These are phyloP conservation scores for Caryopteris hybrid DNA, from an alignment of 305 asterid genomes.

Conservation along the genomic window DNA sequence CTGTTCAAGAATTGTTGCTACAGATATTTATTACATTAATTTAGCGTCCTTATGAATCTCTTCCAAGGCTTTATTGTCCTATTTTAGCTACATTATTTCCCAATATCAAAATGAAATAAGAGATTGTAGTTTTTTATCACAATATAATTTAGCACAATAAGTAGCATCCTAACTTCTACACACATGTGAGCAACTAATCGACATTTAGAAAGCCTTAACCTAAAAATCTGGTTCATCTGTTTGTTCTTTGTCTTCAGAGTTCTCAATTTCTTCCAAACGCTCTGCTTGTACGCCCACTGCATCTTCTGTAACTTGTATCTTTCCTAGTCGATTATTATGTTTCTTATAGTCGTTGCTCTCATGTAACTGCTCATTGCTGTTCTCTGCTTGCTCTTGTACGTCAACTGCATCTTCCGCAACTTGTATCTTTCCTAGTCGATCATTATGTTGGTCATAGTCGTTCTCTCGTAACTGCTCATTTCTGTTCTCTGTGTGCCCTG, in stretches of 20 bases:
- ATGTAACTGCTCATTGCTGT: too few species aligned
- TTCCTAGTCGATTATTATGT: slow-evolving; percentile 14
- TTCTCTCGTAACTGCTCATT: too few species aligned
- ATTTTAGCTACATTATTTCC: too few species aligned
- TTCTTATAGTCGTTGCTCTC: too few species aligned
- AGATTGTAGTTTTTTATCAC: not conserved
- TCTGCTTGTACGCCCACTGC: slow-evolving; percentile 19
- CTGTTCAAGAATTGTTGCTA: slow-evolving; percentile 4
- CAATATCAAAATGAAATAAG: not conserved
- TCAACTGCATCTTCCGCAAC: slow-evolving; percentile 12
- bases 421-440: slow-evolving; percentile 14
- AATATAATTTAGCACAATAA: not conserved
- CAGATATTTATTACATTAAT: slow-evolving; percentile 8
- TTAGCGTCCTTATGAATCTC: not conserved
- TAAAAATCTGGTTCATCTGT: slow-evolving; percentile 31
- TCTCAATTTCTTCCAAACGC: slow-evolving; percentile 24
- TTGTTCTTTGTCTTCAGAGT: slow-evolving; percentile 17
- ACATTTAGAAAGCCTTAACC: slow-evolving; percentile 7
- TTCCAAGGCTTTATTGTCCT: not conserved
- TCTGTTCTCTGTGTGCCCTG: slow-evolving; percentile 15
- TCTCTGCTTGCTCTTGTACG: slow-evolving; percentile 21
- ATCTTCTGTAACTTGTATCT: slow-evolving; percentile 14
- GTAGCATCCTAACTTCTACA: slow-evolving; percentile 13
- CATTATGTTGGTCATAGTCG: slow-evolving; percentile 1
- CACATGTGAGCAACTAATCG: slow-evolving; percentile 1